Evolutionary conservation across 2,329 filamentous ascomycete genomes (phyloP).

Genomic region (Drechmeria coniospora): DNA sequence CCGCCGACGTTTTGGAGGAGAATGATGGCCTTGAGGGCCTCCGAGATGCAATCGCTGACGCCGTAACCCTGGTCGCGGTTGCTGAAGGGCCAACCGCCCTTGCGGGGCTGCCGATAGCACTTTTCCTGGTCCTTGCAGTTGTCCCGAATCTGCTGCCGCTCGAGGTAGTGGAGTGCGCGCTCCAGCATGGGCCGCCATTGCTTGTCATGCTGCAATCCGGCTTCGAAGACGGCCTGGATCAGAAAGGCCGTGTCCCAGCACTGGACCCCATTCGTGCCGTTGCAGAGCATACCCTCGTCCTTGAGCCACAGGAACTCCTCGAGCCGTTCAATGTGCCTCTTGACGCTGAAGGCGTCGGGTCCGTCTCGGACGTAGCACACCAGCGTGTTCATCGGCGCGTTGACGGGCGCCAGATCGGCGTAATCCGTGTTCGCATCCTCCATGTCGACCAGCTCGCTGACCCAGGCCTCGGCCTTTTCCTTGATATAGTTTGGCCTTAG

Average conservation of each 20-base stretch:
- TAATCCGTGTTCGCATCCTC: constrained; percentile 91
- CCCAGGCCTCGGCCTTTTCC: constrained; percentile 63
- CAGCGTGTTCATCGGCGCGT: constrained; percentile 78
- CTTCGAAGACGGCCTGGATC: constrained; percentile 68
- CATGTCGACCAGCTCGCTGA: constrained; percentile 69
- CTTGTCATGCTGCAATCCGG: constrained; percentile 60
- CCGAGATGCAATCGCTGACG: constrained; percentile 86
- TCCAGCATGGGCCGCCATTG: constrained; percentile 72
- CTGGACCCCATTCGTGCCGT: constrained; percentile 96
- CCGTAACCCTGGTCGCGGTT: constrained; percentile 86
- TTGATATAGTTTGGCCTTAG: constrained; percentile 51
- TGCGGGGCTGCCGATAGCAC: constrained; percentile 80
- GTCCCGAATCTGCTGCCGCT: constrained; percentile 79
- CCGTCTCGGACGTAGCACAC: constrained; percentile 76
- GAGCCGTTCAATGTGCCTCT: constrained; percentile 63
- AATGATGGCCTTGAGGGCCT: constrained; percentile 76
- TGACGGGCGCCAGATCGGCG: constrained; percentile 76
- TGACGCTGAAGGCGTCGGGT: constrained; percentile 54
- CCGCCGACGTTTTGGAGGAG: constrained; percentile 65
- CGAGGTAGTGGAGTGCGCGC: constrained; percentile 72
- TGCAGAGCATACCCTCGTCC: constrained; percentile 79
- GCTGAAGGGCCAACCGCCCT: constrained; percentile 93
- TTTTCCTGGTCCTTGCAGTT: constrained; percentile 61
- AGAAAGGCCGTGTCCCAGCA: constrained; percentile 90
- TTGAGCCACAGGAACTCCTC: constrained; percentile 89